Base-by-base conservation (phyloP, 768 basidiomycete genomes). In the Podaxis carcinomalis region DNA sequence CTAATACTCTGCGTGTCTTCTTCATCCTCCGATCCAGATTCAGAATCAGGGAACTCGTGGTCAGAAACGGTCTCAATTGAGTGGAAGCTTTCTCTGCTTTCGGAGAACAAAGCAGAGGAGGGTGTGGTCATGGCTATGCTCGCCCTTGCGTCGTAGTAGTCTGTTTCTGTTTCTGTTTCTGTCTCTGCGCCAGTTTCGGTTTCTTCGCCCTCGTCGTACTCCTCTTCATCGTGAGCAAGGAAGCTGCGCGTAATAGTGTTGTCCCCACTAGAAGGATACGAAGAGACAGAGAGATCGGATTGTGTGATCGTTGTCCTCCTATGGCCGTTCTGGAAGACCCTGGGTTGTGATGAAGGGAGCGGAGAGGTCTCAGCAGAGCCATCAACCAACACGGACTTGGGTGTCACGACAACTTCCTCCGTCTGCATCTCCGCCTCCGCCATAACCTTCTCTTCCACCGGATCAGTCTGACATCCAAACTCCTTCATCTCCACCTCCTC, bases 131-230 rank as follows among this genome's bases (percentile, higher is more conserved):
- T 79, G 65, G 83, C 85, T 63, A 80, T 76, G 63, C 79, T 92
- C 69, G 88, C 86, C 49, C 86, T 77, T 1, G 93, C 95, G 70
- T 95, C 93, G 1, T 87, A 79, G 66, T 90, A 93, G 61, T 88
- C 89, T 0, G 83, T 83, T 53, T 86, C 89, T 1, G 83, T 82
- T 53, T 86, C 89, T 1, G 81, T 80, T 46, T 86, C 89, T 0
- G 87, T 88, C 74, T 87, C 86, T 10, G 83, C 85, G 56, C 78
- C 80, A 19, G 80, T 80, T 47, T 75, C 69, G 13, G 68, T 64
- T 37, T 70, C 65, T 5, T 68, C 71, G n/a, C 69, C 77, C 1
- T 75, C 75, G 13, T 66, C 70, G 51, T 65, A 63, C 4, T 72
- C 73, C 40, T 64, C 49, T 10, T 64, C 69, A n/a, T 65, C 67